A percentile compares a stretch with the other conserved stretches of the same genome.
These are phyloP conservation scores for Blastobotrys americana DNA, from an alignment of 805 yeast species.

Conservation along the genomic window DNA sequence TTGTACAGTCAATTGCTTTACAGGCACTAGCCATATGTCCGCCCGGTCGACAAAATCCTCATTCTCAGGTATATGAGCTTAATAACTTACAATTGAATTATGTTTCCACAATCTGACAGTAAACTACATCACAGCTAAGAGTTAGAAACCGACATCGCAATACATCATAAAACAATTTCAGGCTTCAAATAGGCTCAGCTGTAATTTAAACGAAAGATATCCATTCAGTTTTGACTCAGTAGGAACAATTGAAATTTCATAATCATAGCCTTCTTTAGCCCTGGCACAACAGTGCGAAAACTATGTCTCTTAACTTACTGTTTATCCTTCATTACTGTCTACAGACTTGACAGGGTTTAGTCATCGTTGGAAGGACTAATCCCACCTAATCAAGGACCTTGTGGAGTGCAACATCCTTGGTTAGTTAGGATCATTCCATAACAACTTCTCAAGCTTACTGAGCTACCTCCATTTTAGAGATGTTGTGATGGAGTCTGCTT, in stretches of 20 bases:
- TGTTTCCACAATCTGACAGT: not conserved
- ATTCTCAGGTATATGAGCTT: conserved; percentile 17
- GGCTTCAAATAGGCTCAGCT: conserved; percentile 26
- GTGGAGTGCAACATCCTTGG: too few relatives aligned
- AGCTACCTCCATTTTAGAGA: too few relatives aligned
- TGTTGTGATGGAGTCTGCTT: too few relatives aligned
- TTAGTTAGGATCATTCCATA: too few relatives aligned
- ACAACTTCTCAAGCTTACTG: too few relatives aligned
- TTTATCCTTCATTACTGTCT: not conserved
- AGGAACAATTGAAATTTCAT: conserved; percentile 30
- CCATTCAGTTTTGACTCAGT: conserved; percentile 26
- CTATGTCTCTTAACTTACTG: too few relatives aligned
- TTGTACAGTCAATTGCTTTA: conserved; percentile 20
- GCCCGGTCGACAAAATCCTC: conserved; percentile 36
- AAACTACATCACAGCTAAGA: not conserved
- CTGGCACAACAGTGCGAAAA: too few relatives aligned
- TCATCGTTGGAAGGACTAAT: not conserved
- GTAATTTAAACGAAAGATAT: conserved; percentile 26
- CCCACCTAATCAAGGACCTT: not conserved
- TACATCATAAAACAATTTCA: too few relatives aligned
- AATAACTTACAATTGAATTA: conserved; percentile 2
- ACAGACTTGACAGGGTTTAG: not conserved
- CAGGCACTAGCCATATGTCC: conserved; percentile 25
- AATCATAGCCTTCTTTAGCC: not conserved
- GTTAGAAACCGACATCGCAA: not conserved